These are phyloP conservation scores for Botrytis porri DNA, from an alignment of 2,329 filamentous ascomycete genomes.

Conservation along the genomic window DNA sequence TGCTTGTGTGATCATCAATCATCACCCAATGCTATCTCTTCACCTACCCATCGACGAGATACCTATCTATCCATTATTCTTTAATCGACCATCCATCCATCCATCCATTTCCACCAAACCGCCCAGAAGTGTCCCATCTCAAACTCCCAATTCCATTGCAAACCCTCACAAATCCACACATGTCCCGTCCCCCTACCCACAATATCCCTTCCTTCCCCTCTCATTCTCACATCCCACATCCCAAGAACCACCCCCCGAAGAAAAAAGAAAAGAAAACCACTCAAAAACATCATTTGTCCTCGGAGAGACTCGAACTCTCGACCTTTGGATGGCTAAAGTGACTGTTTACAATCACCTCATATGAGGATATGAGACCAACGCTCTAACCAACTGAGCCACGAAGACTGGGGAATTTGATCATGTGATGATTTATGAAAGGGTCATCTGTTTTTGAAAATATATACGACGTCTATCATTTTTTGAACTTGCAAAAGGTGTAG, in stretches of 20 bases:
- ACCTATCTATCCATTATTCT: too few relatives aligned
- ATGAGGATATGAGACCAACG: constrained; percentile 42
- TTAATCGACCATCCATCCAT: background rate
- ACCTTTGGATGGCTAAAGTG: constrained; percentile 42
- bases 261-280: background rate
- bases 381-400: constrained; percentile 46
- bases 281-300: constrained; percentile 35
- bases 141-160: background rate
- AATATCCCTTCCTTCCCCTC: background rate
- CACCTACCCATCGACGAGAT: too few relatives aligned
- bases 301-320: constrained; percentile 51
- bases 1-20: background rate
- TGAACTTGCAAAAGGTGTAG: too few relatives aligned
- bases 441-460: rapidly evolving
- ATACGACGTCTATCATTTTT: rapidly evolving
- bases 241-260: background rate
- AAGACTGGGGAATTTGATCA: constrained; percentile 32
- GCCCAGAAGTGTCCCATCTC: background rate
- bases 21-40: background rate
- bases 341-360: constrained; percentile 7
- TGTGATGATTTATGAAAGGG: background rate
- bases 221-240: background rate
- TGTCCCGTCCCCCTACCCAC: background rate
- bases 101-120: background rate
- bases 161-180: background rate